Base-by-base conservation (phyloP, 768 basidiomycete species). In the Erythrobasidium yunnanense region DNA sequence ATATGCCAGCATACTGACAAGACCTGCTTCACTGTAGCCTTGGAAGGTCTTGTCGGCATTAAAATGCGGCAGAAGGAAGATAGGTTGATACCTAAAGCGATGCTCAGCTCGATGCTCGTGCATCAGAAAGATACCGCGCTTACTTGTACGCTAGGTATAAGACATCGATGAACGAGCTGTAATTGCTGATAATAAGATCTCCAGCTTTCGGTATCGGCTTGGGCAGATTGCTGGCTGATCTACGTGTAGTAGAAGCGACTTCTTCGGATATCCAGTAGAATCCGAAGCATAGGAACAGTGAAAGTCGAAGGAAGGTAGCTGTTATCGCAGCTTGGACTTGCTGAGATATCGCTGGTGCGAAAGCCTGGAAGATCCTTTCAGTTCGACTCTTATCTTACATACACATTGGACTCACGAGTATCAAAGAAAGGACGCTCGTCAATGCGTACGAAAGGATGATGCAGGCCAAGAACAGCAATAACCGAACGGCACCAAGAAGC, bases 141-240 rank as follows among this genome's bases (percentile, higher is more conserved):
- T 25, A 46, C 56, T 32, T 42, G 56, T 20, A 58, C 6, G 34
- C 33, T 4, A 58, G 45, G 45, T 58, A 58, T 23, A 58, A 13
- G 4, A 58, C 56, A 22, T 58, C 56, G 2, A 58, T 46, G 45
- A 45, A 58, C 7, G 56, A 58, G 18, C 38, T 45, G 25, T 42
- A 58, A 20, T 58, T 58, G 5, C 38, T 22, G n/a, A 58, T 20
- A 30, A 58, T 38, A 27, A 58, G 38, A 32, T 58, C 56, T 23
- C 56, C 56, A 46, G 56, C 38, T 25, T 3, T 47, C 45, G 56
- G 56, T 25, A 2, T 23, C 8, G 22, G 4, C 29, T 7, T 46
- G 4, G n/a, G 11, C 11, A n/a, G 11, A 11, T 42, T 7, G 5
- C 8, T 15, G 5, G 34, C 38, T 2, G 35, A 11, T 20, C 34